Conservation (phyloP, 108 stramenopile species). For the Cyclotella sp. region DNA sequence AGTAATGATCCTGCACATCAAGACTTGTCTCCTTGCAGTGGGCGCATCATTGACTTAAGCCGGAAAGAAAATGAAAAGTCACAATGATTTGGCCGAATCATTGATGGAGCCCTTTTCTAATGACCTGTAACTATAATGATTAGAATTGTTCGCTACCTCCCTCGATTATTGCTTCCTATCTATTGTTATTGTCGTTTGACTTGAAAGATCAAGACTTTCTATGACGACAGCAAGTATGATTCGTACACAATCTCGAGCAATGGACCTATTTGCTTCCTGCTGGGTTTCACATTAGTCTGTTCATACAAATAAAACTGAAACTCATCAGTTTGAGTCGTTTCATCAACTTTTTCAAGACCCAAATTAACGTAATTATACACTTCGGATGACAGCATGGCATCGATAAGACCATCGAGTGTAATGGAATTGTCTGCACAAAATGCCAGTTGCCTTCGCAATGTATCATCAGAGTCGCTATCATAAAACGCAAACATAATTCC, state of each 20-base stretch:
- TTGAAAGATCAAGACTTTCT: neutral
- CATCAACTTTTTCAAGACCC: slow-evolving; percentile 12
- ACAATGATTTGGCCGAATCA: too few relatives aligned
- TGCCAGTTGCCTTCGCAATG: slow-evolving; percentile 37
- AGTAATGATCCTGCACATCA: too few relatives aligned
- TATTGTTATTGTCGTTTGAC: too few relatives aligned
- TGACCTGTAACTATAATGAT: too few relatives aligned
- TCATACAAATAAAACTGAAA: slow-evolving; percentile 51
- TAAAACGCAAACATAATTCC: slow-evolving; percentile 65
- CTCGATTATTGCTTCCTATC: too few relatives aligned
- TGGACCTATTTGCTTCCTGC: slow-evolving; percentile 84
- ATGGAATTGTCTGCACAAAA: slow-evolving; percentile 23
- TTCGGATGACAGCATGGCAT: slow-evolving; percentile 14
- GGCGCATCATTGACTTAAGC: too few relatives aligned
- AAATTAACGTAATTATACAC: slow-evolving; percentile 23
- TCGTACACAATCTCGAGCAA: slow-evolving; percentile 58
- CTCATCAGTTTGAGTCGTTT: neutral
- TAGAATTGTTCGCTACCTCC: too few relatives aligned
- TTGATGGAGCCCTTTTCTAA: too few relatives aligned
- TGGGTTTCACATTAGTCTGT: slow-evolving; percentile 69
- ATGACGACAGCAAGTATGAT: slow-evolving; percentile 5
- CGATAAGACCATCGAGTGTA: slow-evolving; percentile 17
- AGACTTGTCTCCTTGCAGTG: too few relatives aligned
- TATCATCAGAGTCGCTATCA: slow-evolving; percentile 20
- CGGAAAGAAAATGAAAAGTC: too few relatives aligned